Evolutionary conservation across 2,329 filamentous ascomycete species (phyloP).

Genomic region (Xylariaceae sp.): DNA sequence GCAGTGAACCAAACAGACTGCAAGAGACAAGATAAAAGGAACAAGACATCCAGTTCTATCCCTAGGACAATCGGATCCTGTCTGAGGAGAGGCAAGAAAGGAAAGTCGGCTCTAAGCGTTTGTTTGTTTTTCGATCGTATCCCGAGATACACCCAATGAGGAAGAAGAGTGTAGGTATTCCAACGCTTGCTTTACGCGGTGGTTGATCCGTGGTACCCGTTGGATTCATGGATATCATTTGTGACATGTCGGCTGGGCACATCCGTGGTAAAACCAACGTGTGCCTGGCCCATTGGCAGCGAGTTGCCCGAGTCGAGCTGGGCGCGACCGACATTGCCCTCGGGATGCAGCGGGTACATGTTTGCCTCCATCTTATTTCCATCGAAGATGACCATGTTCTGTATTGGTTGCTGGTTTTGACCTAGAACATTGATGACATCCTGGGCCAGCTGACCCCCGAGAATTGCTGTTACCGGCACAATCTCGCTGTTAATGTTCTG

Average conservation of each 20-base stretch:
- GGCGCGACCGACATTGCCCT: slow-evolving; percentile 49
- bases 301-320: slow-evolving; percentile 37
- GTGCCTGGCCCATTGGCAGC: slow-evolving; percentile 21
- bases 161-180: not conserved
- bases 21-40: not conserved
- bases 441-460: slow-evolving; percentile 87
- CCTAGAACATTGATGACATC: slow-evolving; percentile 97
- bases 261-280: slow-evolving; percentile 4
- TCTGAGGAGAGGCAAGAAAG: not conserved
- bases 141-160: not conserved
- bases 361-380: slow-evolving; percentile 73
- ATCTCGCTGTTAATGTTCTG: slow-evolving; percentile 83
- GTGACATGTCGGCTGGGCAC: slow-evolving; percentile 17
- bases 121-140: not conserved
- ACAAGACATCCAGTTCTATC: not conserved
- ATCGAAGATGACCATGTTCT: slow-evolving; percentile 92
- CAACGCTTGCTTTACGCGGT: not conserved
- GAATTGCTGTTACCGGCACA: slow-evolving; percentile 78
- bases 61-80: not conserved
- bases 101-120: not conserved
- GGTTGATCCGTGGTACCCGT: not conserved
- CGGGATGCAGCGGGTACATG: slow-evolving; percentile 77
- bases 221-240: slow-evolving; percentile 24
- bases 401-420: slow-evolving; percentile 86
- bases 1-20: not conserved